These are phyloP conservation scores for Nitzschia sp. DNA, from an alignment of 108 stramenopile genomes.

Conservation along the genomic window DNA sequence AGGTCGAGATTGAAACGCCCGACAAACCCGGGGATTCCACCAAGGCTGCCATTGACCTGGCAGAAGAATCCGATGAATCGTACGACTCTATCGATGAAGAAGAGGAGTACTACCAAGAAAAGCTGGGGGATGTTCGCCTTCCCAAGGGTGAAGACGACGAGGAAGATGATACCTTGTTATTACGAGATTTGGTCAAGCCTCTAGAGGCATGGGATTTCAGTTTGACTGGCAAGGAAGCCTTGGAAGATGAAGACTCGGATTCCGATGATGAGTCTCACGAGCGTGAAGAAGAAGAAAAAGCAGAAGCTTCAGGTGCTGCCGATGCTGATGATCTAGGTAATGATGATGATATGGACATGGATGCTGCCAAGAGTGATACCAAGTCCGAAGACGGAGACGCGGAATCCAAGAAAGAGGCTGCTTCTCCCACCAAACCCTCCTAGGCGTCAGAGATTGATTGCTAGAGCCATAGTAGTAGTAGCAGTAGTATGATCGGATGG, in stretches of 20 bases:
- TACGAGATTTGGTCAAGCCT: conserved; percentile 73
- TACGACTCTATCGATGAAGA: conserved; percentile 75
- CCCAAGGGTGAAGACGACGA: conserved; percentile 57
- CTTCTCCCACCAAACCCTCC: not conserved
- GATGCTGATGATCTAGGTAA: conserved; percentile 26
- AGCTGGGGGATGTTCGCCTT: conserved; percentile 31
- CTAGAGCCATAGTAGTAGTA: no score
- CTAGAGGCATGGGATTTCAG: conserved; percentile 80
- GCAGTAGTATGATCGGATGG: no score
- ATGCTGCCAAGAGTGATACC: conserved; percentile 1
- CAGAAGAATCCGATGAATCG: conserved; percentile 56
- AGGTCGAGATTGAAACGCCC: conserved; percentile 15
- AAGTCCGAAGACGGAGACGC: conserved; percentile 7
- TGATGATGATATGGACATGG: conserved; percentile 22
- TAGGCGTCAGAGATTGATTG: not conserved
- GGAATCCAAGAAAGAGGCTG: conserved; percentile 12
- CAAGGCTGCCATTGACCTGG: conserved; percentile 30
- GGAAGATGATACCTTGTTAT: conserved; percentile 53
- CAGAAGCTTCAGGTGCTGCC: conserved; percentile 15
- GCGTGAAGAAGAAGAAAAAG: conserved; percentile 34
- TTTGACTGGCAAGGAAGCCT: conserved; percentile 67
- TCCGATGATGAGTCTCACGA: conserved; percentile 33
- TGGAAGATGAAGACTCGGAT: conserved; percentile 30
- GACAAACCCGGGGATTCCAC: conserved; percentile 17
- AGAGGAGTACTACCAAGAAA: conserved; percentile 63